phyloP scores from a whole-genome alignment of 2,329 filamentous ascomycete species.

The Didymella arachidicola region DNA sequence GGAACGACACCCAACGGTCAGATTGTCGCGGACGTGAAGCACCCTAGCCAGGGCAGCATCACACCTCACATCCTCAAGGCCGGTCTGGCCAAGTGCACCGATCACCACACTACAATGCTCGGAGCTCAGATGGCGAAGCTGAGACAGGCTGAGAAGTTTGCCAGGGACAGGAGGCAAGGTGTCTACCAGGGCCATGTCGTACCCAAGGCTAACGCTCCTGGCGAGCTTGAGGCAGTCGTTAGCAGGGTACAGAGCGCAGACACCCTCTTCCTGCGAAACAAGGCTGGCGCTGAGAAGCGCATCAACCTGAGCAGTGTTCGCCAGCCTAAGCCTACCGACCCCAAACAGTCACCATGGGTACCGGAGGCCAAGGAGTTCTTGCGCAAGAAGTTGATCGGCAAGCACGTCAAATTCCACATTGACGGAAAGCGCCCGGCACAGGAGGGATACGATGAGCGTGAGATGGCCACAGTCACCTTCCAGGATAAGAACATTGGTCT shows the following conservation, averaged over 20 bases:
- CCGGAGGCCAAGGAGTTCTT: slow-evolving; percentile 97
- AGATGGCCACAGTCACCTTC: slow-evolving; percentile 86
- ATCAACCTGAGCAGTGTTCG: slow-evolving; percentile 92
- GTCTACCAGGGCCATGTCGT: slow-evolving; percentile 83
- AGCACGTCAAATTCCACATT: slow-evolving; percentile 87
- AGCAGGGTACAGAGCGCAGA: slow-evolving; percentile 87
- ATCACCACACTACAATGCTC: slow-evolving; percentile 93
- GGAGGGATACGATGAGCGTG: slow-evolving; percentile 91
- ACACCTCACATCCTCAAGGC: slow-evolving; percentile 88
- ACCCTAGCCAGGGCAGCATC: slow-evolving; percentile 86
- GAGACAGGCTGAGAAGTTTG: slow-evolving; percentile 84
- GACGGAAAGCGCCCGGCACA: slow-evolving; percentile 90
- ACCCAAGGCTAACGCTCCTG: slow-evolving; percentile 65
- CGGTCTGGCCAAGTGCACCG: slow-evolving; percentile 89
- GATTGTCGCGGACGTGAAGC: slow-evolving; percentile 84
- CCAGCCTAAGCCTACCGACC: slow-evolving; percentile 87
- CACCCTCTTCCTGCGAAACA: slow-evolving; percentile 84
- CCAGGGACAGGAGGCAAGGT: slow-evolving; percentile 77
- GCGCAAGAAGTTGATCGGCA: slow-evolving; percentile 92
- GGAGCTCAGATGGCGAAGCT: slow-evolving; percentile 87
- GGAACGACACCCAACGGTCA: slow-evolving; percentile 90
- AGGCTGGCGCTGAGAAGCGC: slow-evolving; percentile 84
- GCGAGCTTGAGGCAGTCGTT: slow-evolving; percentile 80
- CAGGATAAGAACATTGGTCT: slow-evolving; percentile 89
- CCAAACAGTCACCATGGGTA: slow-evolving; percentile 85